Conservation (phyloP, 768 basidiomycete genomes). For the Baorangia bicolor region DNA sequence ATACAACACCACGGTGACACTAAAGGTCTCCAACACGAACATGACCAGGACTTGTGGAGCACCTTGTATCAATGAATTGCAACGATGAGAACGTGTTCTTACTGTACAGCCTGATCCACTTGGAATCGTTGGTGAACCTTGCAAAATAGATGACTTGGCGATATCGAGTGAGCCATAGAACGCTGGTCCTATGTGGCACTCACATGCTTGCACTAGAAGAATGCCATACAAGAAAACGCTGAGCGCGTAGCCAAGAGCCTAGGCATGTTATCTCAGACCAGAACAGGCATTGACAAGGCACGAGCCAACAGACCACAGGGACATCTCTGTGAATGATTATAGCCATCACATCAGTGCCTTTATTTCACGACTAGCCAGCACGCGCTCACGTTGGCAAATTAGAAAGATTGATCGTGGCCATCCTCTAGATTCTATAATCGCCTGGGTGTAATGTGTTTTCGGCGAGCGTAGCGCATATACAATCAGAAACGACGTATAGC, state of each 20-base stretch:
- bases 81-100: not conserved
- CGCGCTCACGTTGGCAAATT: not conserved
- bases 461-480: no score
- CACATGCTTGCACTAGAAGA: not conserved
- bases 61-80: not conserved
- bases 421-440: not conserved
- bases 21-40: not conserved
- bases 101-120: not conserved
- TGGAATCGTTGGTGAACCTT: not conserved
- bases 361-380: not conserved
- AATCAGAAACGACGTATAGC: not conserved
- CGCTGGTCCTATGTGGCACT: not conserved
- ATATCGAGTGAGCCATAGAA: not conserved
- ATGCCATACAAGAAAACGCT: not conserved
- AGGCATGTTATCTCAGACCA: no score
- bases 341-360: not conserved
- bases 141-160: not conserved
- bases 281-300: not conserved
- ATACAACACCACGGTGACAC: not conserved
- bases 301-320: not conserved
- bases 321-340: not conserved
- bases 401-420: not conserved
- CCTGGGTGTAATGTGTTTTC: not conserved
- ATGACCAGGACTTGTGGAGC: not conserved
- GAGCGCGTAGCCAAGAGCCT: not conserved